A percentile compares a stretch with the other conserved stretches of the same genome.
Conservation (phyloP, 768 basidiomycete genomes). For the Lactifluus subvellereus region DNA sequence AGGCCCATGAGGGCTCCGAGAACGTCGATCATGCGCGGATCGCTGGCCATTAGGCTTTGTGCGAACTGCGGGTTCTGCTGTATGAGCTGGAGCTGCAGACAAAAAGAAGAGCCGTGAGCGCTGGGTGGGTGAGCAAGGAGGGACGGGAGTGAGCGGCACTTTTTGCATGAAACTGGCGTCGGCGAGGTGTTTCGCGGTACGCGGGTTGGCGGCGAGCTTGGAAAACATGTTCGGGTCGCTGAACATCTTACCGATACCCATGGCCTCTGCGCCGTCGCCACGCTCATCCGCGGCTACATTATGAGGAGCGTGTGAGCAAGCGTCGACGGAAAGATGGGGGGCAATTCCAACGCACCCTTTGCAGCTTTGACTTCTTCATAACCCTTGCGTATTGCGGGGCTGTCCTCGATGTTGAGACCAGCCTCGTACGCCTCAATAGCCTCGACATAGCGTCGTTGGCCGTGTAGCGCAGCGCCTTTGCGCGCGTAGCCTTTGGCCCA, state of each 20-base stretch:
- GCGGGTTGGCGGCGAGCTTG: conserved; percentile 83
- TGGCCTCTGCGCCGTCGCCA: conserved; percentile 40
- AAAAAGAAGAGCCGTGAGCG: not conserved
- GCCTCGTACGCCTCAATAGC: conserved; percentile 79
- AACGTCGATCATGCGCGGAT: conserved; percentile 92
- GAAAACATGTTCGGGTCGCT: conserved; percentile 74
- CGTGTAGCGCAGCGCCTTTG: conserved; percentile 91
- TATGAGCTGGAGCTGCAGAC: conserved; percentile 50
- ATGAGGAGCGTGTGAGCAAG: not conserved
- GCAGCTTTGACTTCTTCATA: conserved; percentile 85
- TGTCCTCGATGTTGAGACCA: conserved; percentile 79
- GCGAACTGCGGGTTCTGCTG: conserved; percentile 66
- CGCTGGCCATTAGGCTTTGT: conserved; percentile 51
- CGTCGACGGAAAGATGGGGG: not conserved
- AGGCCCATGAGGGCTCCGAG: conserved; percentile 90
- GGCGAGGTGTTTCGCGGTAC: conserved; percentile 75
- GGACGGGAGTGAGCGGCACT: conserved; percentile 30
- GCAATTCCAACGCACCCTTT: conserved; percentile 46
- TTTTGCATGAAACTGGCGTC: conserved; percentile 80
- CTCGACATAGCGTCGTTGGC: conserved; percentile 68
- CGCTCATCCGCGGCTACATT: conserved; percentile 35
- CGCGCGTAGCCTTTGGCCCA: conserved; percentile 91
- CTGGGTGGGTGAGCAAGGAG: too few species aligned
- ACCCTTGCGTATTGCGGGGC: conserved; percentile 77
- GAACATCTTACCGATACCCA: conserved; percentile 73